Evolutionary conservation across 106 monocot species (phyloP), one percentile per base, ranked within the genome.

Genomic region (Dendrobium catenatum): DNA sequence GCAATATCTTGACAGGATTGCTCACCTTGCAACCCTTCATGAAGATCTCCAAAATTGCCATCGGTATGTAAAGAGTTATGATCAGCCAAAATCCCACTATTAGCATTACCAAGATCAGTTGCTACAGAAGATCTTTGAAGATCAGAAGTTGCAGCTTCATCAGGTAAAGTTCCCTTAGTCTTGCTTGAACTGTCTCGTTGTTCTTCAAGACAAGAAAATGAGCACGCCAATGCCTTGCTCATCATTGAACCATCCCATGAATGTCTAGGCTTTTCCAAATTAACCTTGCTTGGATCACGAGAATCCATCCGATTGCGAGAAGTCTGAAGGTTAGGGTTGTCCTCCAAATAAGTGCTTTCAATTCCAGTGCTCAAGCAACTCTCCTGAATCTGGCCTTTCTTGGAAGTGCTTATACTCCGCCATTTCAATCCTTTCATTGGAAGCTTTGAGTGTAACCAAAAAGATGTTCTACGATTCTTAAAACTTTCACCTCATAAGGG

Each of bases 231-330:
- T 9, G 94, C 90, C 81, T 78, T 96, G 72, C 87, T 81, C 86
- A 92, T 80, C 72, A 92, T 79, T 9, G 92, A 90, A 79, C 94
- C 94, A 76, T 97, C 97, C 94, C 94, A 97, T 10, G 97, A 97
- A 61, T 91, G 97, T 24, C 94, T 86, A 7, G 92, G 89, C 10
- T 85, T 87, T 7, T 92, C 88, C 84, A 84, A 87, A 0, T 84
- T 79, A 37, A 24, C 51, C 77, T 76, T 89, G 56, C 22, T 79
- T 4, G 80, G 82, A 78, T 89, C 83, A 24, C 80, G 79, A 67
- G 48, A 80, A 20, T 64, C 74, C 75, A 75, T 88, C 87, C 80
- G 88, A 55, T 96, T 89, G 80, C 82, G 81, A 16, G 95, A 88
- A 84, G 83, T 79, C 42, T 89, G 78, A 54, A 78, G 78, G 16